Base-by-base conservation (phyloP, 1,284 basidiomycete genomes). In the Tilletia caries region DNA sequence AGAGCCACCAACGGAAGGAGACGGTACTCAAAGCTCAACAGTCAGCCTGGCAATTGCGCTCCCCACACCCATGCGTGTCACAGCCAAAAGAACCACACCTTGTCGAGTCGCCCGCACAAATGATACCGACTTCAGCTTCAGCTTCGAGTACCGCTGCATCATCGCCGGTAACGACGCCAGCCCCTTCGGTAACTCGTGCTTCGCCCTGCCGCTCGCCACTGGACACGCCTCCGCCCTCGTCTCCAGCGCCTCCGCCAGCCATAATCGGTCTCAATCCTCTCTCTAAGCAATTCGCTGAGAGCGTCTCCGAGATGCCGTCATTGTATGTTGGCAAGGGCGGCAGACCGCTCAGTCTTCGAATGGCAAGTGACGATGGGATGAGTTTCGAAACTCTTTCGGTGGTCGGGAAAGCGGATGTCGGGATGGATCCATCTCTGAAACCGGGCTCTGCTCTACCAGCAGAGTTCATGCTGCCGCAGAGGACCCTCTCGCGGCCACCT, bases 231-330 rank as follows among this genome's bases (percentile, higher is more conserved):
- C 8, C 32, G 27, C 15, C 58, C 32, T 18, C n/a, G 27, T 18
- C 32, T 8, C 10, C 32, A 20, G 33, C n/a, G 20, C 58, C 58
- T 33, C 58, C 27, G n/a, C 37, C 37, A 15, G 37, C 15, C 37
- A 15, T 37, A 3, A 34, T 62, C 29, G 58, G 58, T 5, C 27
- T 62, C 27, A 29, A 62, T 34, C 58, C 58, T 13, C 32, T 62
- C 29, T 62, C 58, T 6, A 29, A 62, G 29, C 27, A 62, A 37
- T 62, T 62, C 32, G 58, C 58, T 29, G 32, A 62, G 12, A 33
- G 15, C 3, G 32, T 62, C 13, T 34, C 27, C 4, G 29, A 62
- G 29, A 23, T 62, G 10, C 58, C 58, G 32, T 62, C 58, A 6
- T 29, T 62, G 5, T 62, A 62, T 29, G 32, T 62, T 29, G 58